A percentile compares a stretch with the other conserved stretches of the same genome.
Evolutionary conservation across 1,284 basidiomycete genomes (phyloP).

Genomic region (Heliocybe sulcata): DNA sequence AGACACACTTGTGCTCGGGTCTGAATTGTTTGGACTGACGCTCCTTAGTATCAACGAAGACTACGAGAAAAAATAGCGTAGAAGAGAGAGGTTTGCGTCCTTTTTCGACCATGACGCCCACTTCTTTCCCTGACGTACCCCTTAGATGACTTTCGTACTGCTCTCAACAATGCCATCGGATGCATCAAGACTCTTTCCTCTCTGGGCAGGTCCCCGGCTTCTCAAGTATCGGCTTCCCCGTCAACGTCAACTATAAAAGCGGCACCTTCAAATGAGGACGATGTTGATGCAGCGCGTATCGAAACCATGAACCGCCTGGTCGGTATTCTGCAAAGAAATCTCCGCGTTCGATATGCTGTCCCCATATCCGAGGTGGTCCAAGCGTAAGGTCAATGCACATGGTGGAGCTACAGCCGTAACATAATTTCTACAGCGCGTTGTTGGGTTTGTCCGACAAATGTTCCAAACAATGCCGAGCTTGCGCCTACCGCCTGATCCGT

Average conservation of each 20-base stretch:
- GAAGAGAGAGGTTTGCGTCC: slow-evolving; percentile 35
- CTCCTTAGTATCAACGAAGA: not conserved
- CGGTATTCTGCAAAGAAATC: slow-evolving; percentile 62
- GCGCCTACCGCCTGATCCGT: slow-evolving; percentile 82
- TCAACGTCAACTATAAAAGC: slow-evolving; percentile 29
- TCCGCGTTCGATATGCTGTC: slow-evolving; percentile 75
- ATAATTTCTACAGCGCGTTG: slow-evolving; percentile 44
- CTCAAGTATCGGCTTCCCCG: slow-evolving; percentile 34
- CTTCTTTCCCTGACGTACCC: slow-evolving; percentile 4
- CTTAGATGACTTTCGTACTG: slow-evolving; percentile 64
- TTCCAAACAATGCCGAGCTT: slow-evolving; percentile 72
- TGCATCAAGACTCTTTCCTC: slow-evolving; percentile 47
- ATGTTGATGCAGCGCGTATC: slow-evolving; percentile 48
- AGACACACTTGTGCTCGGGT: slow-evolving; percentile 11
- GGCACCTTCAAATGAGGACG: slow-evolving; percentile 29
- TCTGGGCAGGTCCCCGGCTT: slow-evolving; percentile 32
- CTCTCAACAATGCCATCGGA: slow-evolving; percentile 51
- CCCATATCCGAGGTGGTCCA: slow-evolving; percentile 65
- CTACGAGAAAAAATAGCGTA: slow-evolving; percentile 21
- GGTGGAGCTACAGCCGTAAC: slow-evolving; percentile 5
- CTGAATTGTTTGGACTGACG: not conserved
- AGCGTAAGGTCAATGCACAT: slow-evolving; percentile 40
- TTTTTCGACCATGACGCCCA: not conserved
- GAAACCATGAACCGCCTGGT: slow-evolving; percentile 65
- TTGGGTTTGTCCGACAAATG: slow-evolving; percentile 74